Conservation (phyloP, 2,329 filamentous ascomycete genomes). For the Apiospora sp. region DNA sequence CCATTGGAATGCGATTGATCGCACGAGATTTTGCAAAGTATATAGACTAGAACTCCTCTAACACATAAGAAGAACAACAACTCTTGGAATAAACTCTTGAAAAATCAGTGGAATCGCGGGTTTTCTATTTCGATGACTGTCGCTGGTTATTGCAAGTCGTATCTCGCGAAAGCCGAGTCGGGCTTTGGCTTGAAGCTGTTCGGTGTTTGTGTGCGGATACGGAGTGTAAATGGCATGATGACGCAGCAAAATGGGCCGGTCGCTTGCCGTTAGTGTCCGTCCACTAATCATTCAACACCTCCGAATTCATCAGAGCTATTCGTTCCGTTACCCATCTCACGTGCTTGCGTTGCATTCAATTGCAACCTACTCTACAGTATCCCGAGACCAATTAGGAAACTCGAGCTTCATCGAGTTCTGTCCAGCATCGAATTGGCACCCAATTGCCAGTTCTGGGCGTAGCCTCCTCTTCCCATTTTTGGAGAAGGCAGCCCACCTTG, state of each 20-base stretch:
- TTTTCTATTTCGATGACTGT: background rate
- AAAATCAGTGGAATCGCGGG: background rate
- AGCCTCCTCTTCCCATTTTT: background rate
- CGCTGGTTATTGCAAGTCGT: background rate
- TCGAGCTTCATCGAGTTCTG: background rate
- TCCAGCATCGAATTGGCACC: background rate
- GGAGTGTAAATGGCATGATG: constrained; percentile 9
- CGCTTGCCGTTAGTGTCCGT: constrained; percentile 1
- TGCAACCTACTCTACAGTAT: background rate
- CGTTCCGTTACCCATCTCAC: background rate
- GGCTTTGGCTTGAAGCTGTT: background rate
- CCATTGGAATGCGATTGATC: background rate
- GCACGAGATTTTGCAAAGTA: background rate
- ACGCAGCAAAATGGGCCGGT: constrained; percentile 20
- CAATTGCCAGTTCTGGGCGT: constrained; percentile 2
- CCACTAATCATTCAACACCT: background rate
- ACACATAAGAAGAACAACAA: background rate
- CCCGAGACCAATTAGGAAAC: background rate
- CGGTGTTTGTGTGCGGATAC: constrained; percentile 12
- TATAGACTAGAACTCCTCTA: constrained; percentile 12
- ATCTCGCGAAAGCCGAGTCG: background rate
- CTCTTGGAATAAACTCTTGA: background rate
- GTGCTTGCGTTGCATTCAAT: background rate
- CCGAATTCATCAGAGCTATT: background rate
- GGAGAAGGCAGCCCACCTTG: background rate